Base-by-base conservation (phyloP, 1,284 basidiomycete genomes). In the Cryptococcus sp. region DNA sequence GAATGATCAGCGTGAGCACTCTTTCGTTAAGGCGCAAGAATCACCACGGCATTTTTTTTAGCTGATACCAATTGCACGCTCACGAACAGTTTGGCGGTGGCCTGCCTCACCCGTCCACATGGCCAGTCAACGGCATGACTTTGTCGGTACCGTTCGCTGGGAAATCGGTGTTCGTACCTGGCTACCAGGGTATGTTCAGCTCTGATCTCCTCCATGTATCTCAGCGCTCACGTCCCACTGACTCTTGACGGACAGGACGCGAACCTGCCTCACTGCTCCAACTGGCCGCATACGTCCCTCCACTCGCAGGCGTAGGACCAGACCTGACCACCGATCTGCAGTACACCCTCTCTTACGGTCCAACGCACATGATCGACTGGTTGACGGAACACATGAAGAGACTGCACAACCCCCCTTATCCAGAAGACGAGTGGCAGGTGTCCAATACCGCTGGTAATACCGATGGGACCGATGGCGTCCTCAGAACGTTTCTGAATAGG, bases 121-220 rank as follows among this genome's bases (percentile, higher is more conserved):
- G 64, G 62, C 71, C 71, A 5, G 61, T 71, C 25, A 68, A 71
- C 57, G 69, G 62, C 23, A 69, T 73, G 68, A 68, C 66, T 15
- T 51, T 71, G 1, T 68, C 64, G 2, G 56, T 72, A 8, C 71
- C 71, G 2, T 71, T 71, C 31, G 68, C 62, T 6, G 39, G 58
- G 11, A 64, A 67, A 50, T 62, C 62, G 5, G 68, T 68, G 27
- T 73, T 71, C 46, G 59, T 70, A 16, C 71, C 71, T 5, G 71
- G 68, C 7, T 71, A 63, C 53, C 42, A 60, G 3, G 59, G 68
- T 70, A 56, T 54, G 68, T 61, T 11, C 15, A 17, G 17, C 11
- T 11, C 19, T 15, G 39, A 19, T 25, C 3, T 3, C 8, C 8
- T 35, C 10, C 31, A 8, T 8, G 5, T 20, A 10, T 11, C 16